Evolutionary conservation across 2,329 filamentous ascomycete genomes (phyloP).

Genomic region (Claviceps paspali): DNA sequence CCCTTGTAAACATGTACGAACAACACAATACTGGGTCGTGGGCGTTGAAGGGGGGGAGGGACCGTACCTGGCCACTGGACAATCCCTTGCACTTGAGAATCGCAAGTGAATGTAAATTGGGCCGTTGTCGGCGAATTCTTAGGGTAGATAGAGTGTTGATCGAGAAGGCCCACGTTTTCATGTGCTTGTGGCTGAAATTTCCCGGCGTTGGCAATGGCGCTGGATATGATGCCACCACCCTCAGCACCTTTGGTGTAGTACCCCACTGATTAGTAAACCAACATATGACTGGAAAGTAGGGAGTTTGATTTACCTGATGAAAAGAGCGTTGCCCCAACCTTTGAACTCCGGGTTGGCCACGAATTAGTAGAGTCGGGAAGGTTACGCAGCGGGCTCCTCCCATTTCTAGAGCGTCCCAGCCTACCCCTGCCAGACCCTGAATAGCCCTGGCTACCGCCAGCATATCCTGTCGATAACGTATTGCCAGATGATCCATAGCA

Average conservation of each 20-base stretch:
- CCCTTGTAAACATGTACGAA: not conserved
- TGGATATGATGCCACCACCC: slow-evolving; percentile 68
- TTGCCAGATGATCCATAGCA: slow-evolving; percentile 13
- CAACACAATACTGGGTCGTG: not conserved
- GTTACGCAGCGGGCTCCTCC: slow-evolving; percentile 46
- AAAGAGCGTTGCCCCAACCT: slow-evolving; percentile 29
- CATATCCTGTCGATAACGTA: slow-evolving; percentile 31
- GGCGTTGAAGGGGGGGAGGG: too few relatives aligned
- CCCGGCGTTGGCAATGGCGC: slow-evolving; percentile 78
- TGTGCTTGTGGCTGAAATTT: slow-evolving; percentile 52
- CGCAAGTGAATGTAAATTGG: slow-evolving; percentile 94
- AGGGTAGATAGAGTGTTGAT: slow-evolving; percentile 45
- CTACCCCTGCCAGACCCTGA: slow-evolving; percentile 76
- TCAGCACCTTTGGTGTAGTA: slow-evolving; percentile 20
- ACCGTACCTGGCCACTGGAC: slow-evolving; percentile 58
- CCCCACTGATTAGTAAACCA: not conserved
- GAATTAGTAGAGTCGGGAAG: slow-evolving; percentile 42
- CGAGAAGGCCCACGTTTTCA: slow-evolving; percentile 65
- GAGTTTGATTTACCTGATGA: slow-evolving; percentile 27
- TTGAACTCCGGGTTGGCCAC: slow-evolving; percentile 35
- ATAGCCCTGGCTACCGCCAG: slow-evolving; percentile 41
- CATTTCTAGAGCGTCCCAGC: slow-evolving; percentile 52
- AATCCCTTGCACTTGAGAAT: slow-evolving; percentile 71
- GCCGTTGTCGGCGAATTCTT: slow-evolving; percentile 56
- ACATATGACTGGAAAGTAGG: not conserved